phyloP scores from a whole-genome alignment of 129 eudicot genomes.

The Flaveria robusta region DNA sequence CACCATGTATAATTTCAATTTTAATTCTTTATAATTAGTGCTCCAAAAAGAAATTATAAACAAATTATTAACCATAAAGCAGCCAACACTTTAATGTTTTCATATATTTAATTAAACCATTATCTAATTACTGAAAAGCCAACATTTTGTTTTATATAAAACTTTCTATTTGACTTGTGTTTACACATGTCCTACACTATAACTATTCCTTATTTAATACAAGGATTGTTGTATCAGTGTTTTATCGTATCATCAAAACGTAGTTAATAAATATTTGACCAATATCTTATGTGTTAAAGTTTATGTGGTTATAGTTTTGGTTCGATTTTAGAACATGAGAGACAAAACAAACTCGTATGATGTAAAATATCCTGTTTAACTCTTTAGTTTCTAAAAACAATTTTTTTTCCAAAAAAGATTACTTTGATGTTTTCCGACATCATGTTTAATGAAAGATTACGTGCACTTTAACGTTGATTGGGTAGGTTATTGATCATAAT shows the following conservation, averaged over 20 bases:
- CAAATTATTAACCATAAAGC: conserved; percentile 18
- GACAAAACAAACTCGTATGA: neutral
- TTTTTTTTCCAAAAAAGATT: no score
- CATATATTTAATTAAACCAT: conserved; percentile 11
- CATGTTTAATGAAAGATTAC: no score
- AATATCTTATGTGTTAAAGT: neutral
- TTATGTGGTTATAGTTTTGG: neutral
- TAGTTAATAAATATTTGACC: conserved; percentile 3
- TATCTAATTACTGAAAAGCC: conserved; percentile 16
- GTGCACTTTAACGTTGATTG: no score
- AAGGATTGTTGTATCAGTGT: conserved; percentile 4
- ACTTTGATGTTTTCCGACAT: no score
- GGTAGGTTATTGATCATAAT: no score
- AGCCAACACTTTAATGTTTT: conserved; percentile 19
- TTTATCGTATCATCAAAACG: conserved; percentile 12
- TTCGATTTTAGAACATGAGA: neutral
- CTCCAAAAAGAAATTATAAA: conserved; percentile 30
- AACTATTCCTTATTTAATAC: neutral
- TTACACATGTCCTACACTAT: conserved; percentile 34
- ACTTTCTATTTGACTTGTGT: conserved; percentile 23
- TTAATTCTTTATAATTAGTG: conserved; percentile 33
- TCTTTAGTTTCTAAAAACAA: no score
- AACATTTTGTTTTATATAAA: conserved; percentile 5
- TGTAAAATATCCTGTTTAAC: neutral
- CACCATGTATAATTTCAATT: conserved; percentile 35